Conservation (phyloP, 2,329 filamentous ascomycete species). For the Trichothecium roseum region DNA sequence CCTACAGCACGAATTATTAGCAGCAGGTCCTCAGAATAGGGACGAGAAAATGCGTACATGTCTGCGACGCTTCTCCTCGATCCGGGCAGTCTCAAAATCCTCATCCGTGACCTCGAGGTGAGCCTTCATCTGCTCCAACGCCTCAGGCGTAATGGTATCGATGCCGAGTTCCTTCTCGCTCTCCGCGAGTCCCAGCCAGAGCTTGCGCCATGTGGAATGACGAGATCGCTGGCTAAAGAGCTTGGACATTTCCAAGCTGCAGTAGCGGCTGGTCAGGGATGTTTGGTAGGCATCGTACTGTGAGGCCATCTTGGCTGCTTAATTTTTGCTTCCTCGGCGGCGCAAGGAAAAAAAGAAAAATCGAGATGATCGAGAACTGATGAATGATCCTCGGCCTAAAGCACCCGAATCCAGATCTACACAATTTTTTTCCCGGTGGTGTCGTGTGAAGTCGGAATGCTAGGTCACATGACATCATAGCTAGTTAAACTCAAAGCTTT, state of each 20-base stretch:
- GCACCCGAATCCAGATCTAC: no score
- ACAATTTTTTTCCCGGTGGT: no score
- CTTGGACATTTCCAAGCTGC: constrained; percentile 62
- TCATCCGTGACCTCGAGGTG: constrained; percentile 66
- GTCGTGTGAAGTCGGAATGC: no score
- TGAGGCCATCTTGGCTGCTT: background rate
- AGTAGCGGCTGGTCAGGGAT: constrained; percentile 62
- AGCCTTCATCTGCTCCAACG: constrained; percentile 66
- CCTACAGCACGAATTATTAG: constrained; percentile 12
- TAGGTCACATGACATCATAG: no score
- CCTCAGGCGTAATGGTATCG: constrained; percentile 57
- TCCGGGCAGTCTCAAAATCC: constrained; percentile 63
- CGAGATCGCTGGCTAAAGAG: constrained; percentile 72
- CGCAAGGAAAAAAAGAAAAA: no score
- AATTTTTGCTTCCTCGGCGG: no score
- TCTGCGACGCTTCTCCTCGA: constrained; percentile 64
- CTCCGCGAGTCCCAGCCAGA: constrained; percentile 81
- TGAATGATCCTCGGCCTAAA: no score
- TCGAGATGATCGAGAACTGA: no score
- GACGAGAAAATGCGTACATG: constrained; percentile 28
- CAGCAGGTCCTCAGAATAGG: background rate
- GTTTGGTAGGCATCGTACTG: constrained; percentile 43
- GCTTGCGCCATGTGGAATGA: constrained; percentile 68
- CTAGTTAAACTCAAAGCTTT: no score
- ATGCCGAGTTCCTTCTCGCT: constrained; percentile 73